A percentile compares a stretch with the other conserved stretches of the same genome.
phyloP scores from a whole-genome alignment of 805 yeast genomes.

The Yarrowia yakushimensis region DNA sequence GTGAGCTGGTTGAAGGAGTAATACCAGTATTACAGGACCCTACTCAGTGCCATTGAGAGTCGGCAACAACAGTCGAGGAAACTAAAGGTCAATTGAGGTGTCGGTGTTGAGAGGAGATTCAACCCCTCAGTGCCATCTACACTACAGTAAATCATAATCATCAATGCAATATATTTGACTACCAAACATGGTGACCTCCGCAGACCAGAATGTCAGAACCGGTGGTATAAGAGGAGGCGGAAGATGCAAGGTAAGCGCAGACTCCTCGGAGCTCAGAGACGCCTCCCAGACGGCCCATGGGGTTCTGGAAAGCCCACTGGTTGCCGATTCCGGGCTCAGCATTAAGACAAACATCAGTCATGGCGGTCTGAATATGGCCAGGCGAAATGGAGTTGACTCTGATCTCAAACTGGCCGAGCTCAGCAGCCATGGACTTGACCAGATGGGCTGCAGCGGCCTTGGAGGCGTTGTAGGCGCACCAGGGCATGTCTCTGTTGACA shows the following conservation, averaged over 20 bases:
- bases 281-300: constrained; percentile 80
- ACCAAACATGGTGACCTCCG: constrained; percentile 87
- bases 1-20: no score
- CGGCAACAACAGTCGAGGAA: no score
- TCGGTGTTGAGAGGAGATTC: no score
- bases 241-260: constrained; percentile 66
- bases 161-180: no score
- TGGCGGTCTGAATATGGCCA: constrained; percentile 76
- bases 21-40: no score
- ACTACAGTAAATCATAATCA: no score
- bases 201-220: constrained; percentile 81
- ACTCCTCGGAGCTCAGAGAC: constrained; percentile 81
- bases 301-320: constrained; percentile 68
- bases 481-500: constrained; percentile 80
- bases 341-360: constrained; percentile 66
- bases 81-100: no score
- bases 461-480: constrained; percentile 78
- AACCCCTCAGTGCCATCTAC: no score
- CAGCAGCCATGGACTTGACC: constrained; percentile 70
- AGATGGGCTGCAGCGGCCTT: constrained; percentile 84
- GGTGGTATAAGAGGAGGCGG: constrained; percentile 76
- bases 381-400: constrained; percentile 78
- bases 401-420: constrained; percentile 75
- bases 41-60: no score
- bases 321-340: constrained; percentile 53